Base-by-base conservation (phyloP, 768 basidiomycete species). In the Naematelia encephala region DNA sequence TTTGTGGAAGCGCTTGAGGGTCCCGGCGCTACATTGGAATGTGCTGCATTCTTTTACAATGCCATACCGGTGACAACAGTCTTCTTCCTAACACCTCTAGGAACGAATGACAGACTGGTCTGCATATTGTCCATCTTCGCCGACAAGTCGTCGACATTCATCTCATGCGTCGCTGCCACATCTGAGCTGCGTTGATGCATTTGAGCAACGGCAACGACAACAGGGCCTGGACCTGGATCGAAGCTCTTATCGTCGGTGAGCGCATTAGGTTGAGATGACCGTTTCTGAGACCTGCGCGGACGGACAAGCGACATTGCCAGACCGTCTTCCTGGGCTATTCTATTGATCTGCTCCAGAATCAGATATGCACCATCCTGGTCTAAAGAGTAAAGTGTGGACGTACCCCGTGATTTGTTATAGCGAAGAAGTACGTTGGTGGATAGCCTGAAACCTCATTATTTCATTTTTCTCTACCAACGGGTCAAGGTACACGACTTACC, bases 341-440 rank as follows among this genome's bases (percentile, higher is more conserved):
- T 54, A 29, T 73, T 73, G 52, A 73, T 48, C 66, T 72, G n/a
- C n/a, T n/a, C n/a, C n/a, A n/a, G n/a, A n/a, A n/a, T n/a, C n/a
- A n/a, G n/a, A n/a, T n/a, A n/a, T n/a, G n/a, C n/a, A n/a, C n/a
- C n/a, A 29, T 1, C 22, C 3, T 2, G 46, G 45, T 54, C 39
- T 45, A 47, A 43, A 23, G 63, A 5, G 11, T 22, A 53, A 49
- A 3, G 34, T 23, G 13, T 46, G 21, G 21, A 47, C 10, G 29
- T 39, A 75, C 72, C 21, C 91, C 91, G 72, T 89, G 91, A 78
- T 92, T 92, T 14, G 89, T 91, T 19, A 94, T 87, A 19, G 88
- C 84, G 73, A 93, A 94, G 78, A 90, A 93, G 76, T 87, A 94
- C 69, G 91, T 84, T 71, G 89, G 89, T 3, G 91, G 90, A 71